Evolutionary conservation across 2,329 filamentous ascomycete genomes (phyloP), one percentile per base, ranked within the genome.

Genomic region (Ascochyta pisi): DNA sequence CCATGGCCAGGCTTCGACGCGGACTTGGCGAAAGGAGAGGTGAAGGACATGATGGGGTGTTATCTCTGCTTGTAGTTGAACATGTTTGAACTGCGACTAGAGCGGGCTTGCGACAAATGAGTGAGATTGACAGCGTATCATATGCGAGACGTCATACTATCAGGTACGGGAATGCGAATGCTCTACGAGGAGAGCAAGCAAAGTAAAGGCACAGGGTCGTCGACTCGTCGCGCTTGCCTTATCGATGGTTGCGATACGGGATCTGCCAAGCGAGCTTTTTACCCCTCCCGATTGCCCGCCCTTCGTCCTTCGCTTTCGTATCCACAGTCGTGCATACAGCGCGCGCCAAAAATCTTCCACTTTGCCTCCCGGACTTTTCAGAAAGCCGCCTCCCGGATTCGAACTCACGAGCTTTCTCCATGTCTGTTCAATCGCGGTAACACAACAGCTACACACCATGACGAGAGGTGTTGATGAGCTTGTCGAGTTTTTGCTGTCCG

Each of bases 1-100:
- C 95, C 95, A 70, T 91, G 83, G 54, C 95, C 95, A 22, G 93
- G 86, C 49, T 83, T 82, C 23, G 90, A 90, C 35, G 88, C 84
- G 26, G 90, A 90, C 47, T 85, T 81, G 45, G 89, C 86, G 71
- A 96, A 96, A 8, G 92, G 91, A n/a, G 88, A 92, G 59, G 77
- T 61, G 57, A 71, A 74, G 43, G 64, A 63, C 70, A 74, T 73
- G 51, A 23, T 50, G 57, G 50, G 47, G 27, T 53, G 15, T 49
- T 68, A 65, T 57, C 43, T 46, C 39, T 12, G 42, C n/a, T 27
- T 29, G 26, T 31, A 29, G 19, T 35, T 10, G 22, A 59, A 23
- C 65, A 67, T 66, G 19, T 58, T 65, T 8, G n/a, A 12, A 24
- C 23, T 33, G 35, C 26, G 16, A 24, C 9, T n/a, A 6, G 22